Evolutionary conservation across 208 protist genomes (phyloP), one percentile per base, ranked within the genome.

Genomic region (Acanthamoeba triangularis): DNA sequence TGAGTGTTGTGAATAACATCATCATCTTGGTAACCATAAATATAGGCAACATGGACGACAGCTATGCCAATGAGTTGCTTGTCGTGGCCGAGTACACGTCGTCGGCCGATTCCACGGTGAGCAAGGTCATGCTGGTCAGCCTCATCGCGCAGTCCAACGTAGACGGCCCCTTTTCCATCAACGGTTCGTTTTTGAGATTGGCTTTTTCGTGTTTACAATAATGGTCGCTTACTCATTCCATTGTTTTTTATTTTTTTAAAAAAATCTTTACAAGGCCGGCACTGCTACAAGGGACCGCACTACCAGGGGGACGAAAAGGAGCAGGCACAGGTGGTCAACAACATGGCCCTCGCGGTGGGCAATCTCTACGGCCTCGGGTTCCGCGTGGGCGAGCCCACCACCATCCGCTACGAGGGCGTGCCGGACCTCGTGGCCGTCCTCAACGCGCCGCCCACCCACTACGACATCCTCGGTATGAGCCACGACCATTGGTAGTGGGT

Each of bases 371-470:
- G 78, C 25, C 47, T 87, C n/a, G 78, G 78, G 0, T 87, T 87
- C 78, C 78, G 78, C 78, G 78, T 87, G 44, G 78, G 78, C 78
- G 44, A 87, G 78, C 78, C 78, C 78, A 87, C 0, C 35, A 87
- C 78, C 0, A 0, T 87, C 0, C 78, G 78, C 78, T 87, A 25
- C 47, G 78, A 87, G 78, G 78, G 78, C 44, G 78, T 87, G 78
- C 78, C 78, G 0, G 78, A 87, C 0, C 78, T 87, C 0, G 0
- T 87, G 0, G 78, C 78, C 0, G 78, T 87, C 0, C 35, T 87
- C 78, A 87, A 87, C 78, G 78, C 78, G 44, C 78, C 78, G 78
- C 78, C 78, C 25, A 87, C 78, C 0, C 78, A 87, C 44, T 87
- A 87, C 78, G 78, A 87, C 78, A 56, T 85, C 25, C 35, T 85